phyloP scores from a whole-genome alignment of 23 red algal genomes.

The Gracilaria gracilis region DNA sequence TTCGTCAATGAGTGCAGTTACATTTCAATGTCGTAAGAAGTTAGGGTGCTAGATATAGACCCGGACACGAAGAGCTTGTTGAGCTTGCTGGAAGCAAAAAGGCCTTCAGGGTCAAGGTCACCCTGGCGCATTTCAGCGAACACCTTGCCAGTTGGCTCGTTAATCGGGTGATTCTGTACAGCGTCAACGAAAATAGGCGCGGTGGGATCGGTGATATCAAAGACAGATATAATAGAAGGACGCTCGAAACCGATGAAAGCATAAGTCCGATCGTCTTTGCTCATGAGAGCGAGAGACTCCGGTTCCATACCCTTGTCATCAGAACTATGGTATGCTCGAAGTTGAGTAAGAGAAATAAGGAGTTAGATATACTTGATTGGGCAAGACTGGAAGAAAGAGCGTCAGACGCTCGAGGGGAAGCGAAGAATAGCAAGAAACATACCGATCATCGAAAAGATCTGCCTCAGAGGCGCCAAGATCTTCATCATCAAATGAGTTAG shows the following conservation, averaged over 20 bases:
- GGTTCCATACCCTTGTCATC: conserved; percentile 81
- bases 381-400: not conserved
- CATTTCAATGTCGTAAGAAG: conserved; percentile 68
- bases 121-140: conserved; percentile 61
- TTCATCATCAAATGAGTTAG: conserved; percentile 60
- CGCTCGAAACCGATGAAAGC: conserved; percentile 65
- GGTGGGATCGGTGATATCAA: conserved; percentile 57
- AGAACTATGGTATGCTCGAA: conserved; percentile 21
- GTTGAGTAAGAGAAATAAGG: not conserved
- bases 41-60: conserved; percentile 66
- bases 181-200: conserved; percentile 64
- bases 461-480: conserved; percentile 25
- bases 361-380: not conserved
- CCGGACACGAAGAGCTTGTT: conserved; percentile 66
- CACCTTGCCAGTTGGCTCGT: conserved; percentile 38
- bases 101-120: conserved; percentile 61
- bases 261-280: conserved; percentile 28
- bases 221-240: conserved; percentile 64
- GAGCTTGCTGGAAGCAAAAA: conserved; percentile 54
- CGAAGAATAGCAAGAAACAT: conserved; percentile 8
- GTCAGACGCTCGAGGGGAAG: not conserved
- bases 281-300: conserved; percentile 58
- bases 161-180: conserved; percentile 66
- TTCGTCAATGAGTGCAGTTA: not conserved
- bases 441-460: conserved; percentile 66